phyloP scores from a whole-genome alignment of 2,329 filamentous ascomycete genomes.

The Stagonosporopsis rhizophila region DNA sequence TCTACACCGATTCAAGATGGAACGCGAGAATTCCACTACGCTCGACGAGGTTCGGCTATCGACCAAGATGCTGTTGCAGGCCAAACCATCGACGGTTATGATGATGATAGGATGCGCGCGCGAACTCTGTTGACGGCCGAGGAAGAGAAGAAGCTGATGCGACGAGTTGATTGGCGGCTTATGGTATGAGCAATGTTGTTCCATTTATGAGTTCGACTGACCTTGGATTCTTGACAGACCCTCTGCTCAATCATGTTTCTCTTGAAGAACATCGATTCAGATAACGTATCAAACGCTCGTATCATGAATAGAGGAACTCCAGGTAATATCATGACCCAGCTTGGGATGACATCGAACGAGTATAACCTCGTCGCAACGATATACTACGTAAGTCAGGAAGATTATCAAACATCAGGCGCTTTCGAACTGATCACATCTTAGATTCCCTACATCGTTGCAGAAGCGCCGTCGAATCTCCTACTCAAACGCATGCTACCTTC shows the following conservation, averaged over 20 bases:
- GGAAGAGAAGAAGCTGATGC: slow-evolving; percentile 54
- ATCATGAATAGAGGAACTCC: slow-evolving; percentile 29
- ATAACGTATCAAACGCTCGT: slow-evolving; percentile 30
- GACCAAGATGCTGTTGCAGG: neutral
- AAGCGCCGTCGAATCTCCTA: slow-evolving; percentile 45
- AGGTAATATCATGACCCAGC: slow-evolving; percentile 28
- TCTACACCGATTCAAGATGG: slow-evolving; percentile 9
- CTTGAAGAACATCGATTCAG: slow-evolving; percentile 32
- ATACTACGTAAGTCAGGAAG: slow-evolving; percentile 39
- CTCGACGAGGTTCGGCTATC: slow-evolving; percentile 19
- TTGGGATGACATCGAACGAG: slow-evolving; percentile 30
- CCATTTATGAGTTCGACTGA: neutral
- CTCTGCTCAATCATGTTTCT: slow-evolving; percentile 31
- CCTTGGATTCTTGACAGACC: neutral
- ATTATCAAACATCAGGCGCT: neutral
- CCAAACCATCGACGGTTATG: slow-evolving; percentile 18
- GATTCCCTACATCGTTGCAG: slow-evolving; percentile 34
- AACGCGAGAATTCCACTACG: slow-evolving; percentile 18
- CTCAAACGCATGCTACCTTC: slow-evolving; percentile 48
- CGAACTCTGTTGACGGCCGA: slow-evolving; percentile 34
- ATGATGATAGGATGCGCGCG: slow-evolving; percentile 22
- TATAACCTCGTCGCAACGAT: slow-evolving; percentile 42
- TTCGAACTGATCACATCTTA: neutral
- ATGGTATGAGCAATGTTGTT: slow-evolving; percentile 3
- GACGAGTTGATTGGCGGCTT: slow-evolving; percentile 27